Conservation (phyloP, 441 rosid genomes). For the Syzygium syzygioides region DNA sequence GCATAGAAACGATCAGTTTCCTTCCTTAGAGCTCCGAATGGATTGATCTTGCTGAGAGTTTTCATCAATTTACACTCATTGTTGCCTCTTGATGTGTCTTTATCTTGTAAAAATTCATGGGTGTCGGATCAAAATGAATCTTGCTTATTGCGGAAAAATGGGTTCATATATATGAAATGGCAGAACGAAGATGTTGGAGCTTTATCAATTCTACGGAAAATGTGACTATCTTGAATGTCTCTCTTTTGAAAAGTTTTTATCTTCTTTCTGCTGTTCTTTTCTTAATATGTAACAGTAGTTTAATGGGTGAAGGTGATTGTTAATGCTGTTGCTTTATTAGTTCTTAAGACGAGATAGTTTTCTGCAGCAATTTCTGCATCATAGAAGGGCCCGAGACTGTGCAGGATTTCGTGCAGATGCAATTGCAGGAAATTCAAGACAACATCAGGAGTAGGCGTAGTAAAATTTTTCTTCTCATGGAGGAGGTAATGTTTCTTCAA, state of each 20-base stretch:
- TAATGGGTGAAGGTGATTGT: not conserved
- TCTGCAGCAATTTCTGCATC: constrained; percentile 72
- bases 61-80: not conserved
- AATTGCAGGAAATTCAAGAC: constrained; percentile 72
- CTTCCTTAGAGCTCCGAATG: not conserved
- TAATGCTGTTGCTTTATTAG: not conserved
- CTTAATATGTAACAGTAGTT: not conserved
- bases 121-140: not conserved
- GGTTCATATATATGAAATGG: not conserved
- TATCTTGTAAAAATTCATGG: not conserved
- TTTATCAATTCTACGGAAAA: not conserved
- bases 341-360: not conserved
- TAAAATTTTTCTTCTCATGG: constrained; percentile 95
- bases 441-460: constrained; percentile 82
- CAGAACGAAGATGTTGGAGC: not conserved
- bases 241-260: not conserved
- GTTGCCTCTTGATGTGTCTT: not conserved
- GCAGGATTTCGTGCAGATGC: constrained; percentile 86
- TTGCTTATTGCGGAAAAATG: not conserved
- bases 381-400: constrained; percentile 91
- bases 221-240: not conserved
- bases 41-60: not conserved
- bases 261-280: not conserved
- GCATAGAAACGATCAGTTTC: not conserved
- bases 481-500: constrained; percentile 50